Base-by-base conservation (phyloP, 2,329 filamentous ascomycete species). In the Diplodia sapinea region DNA sequence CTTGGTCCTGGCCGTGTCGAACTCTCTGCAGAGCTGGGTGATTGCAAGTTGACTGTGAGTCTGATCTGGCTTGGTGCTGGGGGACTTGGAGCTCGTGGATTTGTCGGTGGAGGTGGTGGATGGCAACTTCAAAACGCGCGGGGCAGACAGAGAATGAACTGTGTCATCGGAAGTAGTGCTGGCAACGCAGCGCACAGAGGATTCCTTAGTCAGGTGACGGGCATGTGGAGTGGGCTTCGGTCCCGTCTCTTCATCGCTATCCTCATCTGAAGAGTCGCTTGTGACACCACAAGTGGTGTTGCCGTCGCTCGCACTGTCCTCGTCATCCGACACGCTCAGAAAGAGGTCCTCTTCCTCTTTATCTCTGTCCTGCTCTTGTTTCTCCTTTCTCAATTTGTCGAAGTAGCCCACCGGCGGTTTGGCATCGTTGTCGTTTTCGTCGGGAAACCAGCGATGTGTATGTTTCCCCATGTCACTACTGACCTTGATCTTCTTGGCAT, bases 401-500 rank as follows among this genome's bases (percentile, higher is more conserved):
- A 62, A 62, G 23, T 62, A 62, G 8, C 57, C 57, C 11, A 9
- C 7, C 31, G 57, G 57, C 6, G 57, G 57, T n/a, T 40, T n/a
- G 2, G 15, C n/a, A 8, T 20, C 9, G 6, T 64, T 17, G 8
- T 52, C 47, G 20, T 64, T 29, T 2, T 64, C 61, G 12, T 54
- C 61, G 2, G 61, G 61, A 40, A 64, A 23, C 61, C 61, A 64
- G 8, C 40, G 31, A 31, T 13, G 8, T 9, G 26, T 8, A 17
- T 17, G 6, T n/a, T 43, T 64, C 31, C 31, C 31, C 2, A 8
- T 40, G 49, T 29, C 20, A 26, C n/a, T 29, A 5, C 31, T 54
- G n/a, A 31, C 9, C 26, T 43, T 54, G 2, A 31, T 49, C 61
- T 54, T 64, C 49, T 29, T 38, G 7, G 23, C 20, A 33, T 64